Percentiles rank a stretch among this genome's conserved stretches.
These are phyloP conservation scores for Colletotrichum sp. DNA, from an alignment of 2,329 filamentous ascomycete genomes.

Conservation along the genomic window DNA sequence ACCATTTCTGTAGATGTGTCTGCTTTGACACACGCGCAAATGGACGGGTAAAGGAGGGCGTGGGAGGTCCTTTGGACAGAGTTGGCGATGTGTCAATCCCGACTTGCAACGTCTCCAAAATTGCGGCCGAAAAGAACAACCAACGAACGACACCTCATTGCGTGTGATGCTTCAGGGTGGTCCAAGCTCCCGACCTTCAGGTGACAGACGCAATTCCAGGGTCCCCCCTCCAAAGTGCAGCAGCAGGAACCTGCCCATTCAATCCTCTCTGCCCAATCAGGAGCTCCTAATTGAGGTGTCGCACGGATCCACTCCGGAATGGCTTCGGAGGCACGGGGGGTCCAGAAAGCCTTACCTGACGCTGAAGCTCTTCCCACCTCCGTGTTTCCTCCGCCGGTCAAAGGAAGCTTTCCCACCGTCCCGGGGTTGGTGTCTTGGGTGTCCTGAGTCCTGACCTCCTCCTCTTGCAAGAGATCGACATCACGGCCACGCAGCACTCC, in stretches of 20 bases:
- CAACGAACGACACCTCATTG: background rate
- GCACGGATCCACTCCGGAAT: background rate
- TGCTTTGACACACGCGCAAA: background rate
- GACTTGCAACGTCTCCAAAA: background rate
- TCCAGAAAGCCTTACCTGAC: slow-evolving; percentile 1
- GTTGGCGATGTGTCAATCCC: background rate
- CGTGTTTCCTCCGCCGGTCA: background rate
- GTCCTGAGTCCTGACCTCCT: background rate
- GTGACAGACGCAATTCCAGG: background rate
- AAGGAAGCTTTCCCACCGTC: background rate
- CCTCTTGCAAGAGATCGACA: background rate
- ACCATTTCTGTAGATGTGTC: background rate
- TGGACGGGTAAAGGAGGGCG: background rate
- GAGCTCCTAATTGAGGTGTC: background rate
- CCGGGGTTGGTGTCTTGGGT: background rate
- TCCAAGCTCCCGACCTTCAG: background rate
- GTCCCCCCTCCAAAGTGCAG: background rate
- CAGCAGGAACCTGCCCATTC: background rate
- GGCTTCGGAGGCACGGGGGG: background rate
- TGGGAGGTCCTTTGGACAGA: background rate
- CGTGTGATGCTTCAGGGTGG: background rate
- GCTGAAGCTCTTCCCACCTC: background rate
- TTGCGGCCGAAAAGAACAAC: background rate
- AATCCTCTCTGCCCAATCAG: background rate
- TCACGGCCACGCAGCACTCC: background rate